These are phyloP conservation scores for Platismatia glauca DNA, from an alignment of 495 filamentous ascomycete genomes.

Conservation along the genomic window DNA sequence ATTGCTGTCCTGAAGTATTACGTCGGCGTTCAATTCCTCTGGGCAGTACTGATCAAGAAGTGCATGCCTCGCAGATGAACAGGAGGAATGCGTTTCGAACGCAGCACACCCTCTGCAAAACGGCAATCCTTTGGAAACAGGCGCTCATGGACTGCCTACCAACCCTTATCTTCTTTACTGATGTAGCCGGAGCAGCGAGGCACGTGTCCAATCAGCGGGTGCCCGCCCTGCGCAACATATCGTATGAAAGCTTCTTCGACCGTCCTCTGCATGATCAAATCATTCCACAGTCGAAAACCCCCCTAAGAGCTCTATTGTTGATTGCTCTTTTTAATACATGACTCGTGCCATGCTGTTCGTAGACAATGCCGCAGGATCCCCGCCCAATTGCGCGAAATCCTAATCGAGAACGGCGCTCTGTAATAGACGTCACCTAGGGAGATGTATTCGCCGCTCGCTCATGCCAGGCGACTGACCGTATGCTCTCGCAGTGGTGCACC, in stretches of 20 bases:
- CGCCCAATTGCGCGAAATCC: not conserved
- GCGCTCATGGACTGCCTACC: not conserved
- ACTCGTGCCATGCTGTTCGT: constrained; percentile 4
- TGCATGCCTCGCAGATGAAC: constrained; percentile 7
- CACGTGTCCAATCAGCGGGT: not conserved
- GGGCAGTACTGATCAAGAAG: constrained; percentile 6
- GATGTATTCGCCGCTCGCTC: not conserved
- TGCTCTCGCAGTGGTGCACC: not conserved
- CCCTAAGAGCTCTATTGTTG: not conserved
- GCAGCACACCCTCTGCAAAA: not conserved
- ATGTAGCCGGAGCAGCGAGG: constrained; percentile 9
- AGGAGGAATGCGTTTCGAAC: constrained; percentile 8
- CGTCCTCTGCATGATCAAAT: constrained; percentile 4
- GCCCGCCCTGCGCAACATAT: not conserved
- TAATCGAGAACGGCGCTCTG: not conserved
- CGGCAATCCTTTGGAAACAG: not conserved
- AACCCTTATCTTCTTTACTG: not conserved
- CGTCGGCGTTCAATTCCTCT: not conserved
- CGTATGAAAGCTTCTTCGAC: not conserved
- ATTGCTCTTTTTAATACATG: constrained; percentile 12
- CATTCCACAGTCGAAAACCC: constrained; percentile 1
- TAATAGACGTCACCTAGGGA: not conserved
- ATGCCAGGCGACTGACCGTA: not conserved
- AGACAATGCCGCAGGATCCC: constrained; percentile 1
- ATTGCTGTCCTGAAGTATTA: constrained; percentile 17